A percentile compares a stretch with the other conserved stretches of the same genome.
Conservation (phyloP, 768 basidiomycete species). For the Suillus luteus region DNA sequence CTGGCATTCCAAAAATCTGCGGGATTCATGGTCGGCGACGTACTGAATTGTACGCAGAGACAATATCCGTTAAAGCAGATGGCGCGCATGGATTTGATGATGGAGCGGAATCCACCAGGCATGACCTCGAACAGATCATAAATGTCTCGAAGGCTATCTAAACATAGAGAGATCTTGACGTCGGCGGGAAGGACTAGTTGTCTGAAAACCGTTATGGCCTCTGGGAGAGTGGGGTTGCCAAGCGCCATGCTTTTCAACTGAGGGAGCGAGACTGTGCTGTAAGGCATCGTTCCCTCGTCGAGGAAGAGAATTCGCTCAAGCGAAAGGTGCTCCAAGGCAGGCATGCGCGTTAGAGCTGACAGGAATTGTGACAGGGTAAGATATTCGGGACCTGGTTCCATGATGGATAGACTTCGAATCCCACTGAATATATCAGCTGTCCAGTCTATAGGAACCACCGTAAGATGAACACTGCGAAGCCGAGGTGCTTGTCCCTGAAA, state of each 20-base stretch:
- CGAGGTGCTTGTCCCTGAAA: conserved; percentile 36
- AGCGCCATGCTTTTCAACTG: background rate
- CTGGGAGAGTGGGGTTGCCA: background rate
- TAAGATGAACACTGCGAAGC: conserved; percentile 39
- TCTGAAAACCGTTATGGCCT: too few species aligned
- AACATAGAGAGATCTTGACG: background rate
- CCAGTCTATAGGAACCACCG: conserved; percentile 29
- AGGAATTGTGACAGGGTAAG: conserved; percentile 29
- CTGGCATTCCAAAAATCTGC: too few species aligned
- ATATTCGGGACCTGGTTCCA: conserved; percentile 27
- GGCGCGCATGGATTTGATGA: too few species aligned
- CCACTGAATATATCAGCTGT: conserved; percentile 35
- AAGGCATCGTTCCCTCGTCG: background rate
- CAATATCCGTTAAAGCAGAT: too few species aligned
- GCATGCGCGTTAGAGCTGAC: conserved; percentile 35
- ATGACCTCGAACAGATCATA: too few species aligned
- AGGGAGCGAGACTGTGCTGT: background rate
- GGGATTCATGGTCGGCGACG: too few species aligned
- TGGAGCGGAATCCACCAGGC: too few species aligned
- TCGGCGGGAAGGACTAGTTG: background rate
- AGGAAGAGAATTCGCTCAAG: conserved; percentile 21
- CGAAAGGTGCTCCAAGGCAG: conserved; percentile 33
- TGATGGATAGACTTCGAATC: conserved; percentile 40
- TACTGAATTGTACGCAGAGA: too few species aligned
- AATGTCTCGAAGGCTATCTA: too few species aligned